Conservation (phyloP, 2,329 filamentous ascomycete genomes). For the Lecanicillium sp. region DNA sequence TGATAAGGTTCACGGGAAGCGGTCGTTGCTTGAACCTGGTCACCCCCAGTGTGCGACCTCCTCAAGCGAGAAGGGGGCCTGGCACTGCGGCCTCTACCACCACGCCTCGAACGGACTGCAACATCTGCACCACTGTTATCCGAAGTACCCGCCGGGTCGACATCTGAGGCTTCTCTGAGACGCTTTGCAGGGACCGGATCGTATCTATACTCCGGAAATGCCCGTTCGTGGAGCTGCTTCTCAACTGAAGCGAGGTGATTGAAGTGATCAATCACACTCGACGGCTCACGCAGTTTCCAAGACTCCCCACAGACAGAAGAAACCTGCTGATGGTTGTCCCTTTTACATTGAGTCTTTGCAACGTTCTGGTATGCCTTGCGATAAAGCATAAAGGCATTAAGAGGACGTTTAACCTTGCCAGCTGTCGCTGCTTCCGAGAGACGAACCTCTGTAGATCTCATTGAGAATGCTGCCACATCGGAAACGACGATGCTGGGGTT, state of each 20-base stretch:
- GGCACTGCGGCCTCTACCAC: background rate
- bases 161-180: conserved; percentile 49
- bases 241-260: conserved; percentile 73
- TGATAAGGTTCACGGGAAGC: too few species aligned
- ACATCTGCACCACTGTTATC: conserved; percentile 31
- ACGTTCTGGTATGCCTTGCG: conserved; percentile 85
- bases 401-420: conserved; percentile 80
- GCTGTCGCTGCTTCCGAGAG: conserved; percentile 57
- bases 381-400: conserved; percentile 99
- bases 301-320: conserved; percentile 80
- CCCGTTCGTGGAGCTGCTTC: conserved; percentile 72
- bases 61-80: conserved; percentile 5
- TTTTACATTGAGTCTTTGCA: conserved; percentile 70
- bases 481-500: conserved; percentile 54
- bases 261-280: conserved; percentile 66
- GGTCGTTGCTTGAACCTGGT: background rate
- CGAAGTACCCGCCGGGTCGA: conserved; percentile 24
- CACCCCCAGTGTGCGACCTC: background rate
- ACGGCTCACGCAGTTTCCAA: conserved; percentile 69
- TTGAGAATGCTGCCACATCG: conserved; percentile 76
- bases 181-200: conserved; percentile 42
- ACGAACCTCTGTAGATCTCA: conserved; percentile 59
- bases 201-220: conserved; percentile 92
- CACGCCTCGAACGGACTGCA: background rate
- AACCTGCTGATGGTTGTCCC: conserved; percentile 91